Evolutionary conservation across 202 grass and related monocot species (phyloP).

Genomic region (Panicum virgatum): DNA sequence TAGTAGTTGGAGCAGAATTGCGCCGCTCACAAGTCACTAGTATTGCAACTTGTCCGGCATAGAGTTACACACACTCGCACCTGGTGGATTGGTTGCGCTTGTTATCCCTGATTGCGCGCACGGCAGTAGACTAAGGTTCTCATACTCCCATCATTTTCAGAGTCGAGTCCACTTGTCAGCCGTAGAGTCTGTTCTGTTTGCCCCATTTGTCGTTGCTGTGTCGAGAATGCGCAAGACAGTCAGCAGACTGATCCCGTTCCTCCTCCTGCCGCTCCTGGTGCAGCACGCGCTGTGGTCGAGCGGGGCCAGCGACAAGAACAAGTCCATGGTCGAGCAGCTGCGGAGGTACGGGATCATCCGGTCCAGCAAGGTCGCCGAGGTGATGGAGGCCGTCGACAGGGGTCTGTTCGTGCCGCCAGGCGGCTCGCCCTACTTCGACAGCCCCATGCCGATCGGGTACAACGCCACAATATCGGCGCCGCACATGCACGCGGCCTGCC

Average conservation of each 20-base stretch:
- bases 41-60: neutral
- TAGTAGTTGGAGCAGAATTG: neutral
- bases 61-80: neutral
- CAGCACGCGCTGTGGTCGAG: constrained; percentile 59
- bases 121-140: neutral
- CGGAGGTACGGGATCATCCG: constrained; percentile 56
- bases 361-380: constrained; percentile 54
- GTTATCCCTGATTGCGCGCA: neutral
- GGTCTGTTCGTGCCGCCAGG: constrained; percentile 64
- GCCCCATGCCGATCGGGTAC: constrained; percentile 73
- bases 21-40: neutral
- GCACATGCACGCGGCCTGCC: constrained; percentile 84
- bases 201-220: neutral
- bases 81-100: neutral
- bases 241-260: neutral
- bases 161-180: neutral
- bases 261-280: constrained; percentile 17
- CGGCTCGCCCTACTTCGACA: constrained; percentile 59
- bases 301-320: constrained; percentile 61
- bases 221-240: neutral
- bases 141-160: neutral
- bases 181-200: neutral
- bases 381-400: constrained; percentile 69
- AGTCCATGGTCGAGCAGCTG: constrained; percentile 71
- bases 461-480: constrained; percentile 83